Base-by-base conservation (phyloP, 139 green algal genomes). In the Chara braunii region DNA sequence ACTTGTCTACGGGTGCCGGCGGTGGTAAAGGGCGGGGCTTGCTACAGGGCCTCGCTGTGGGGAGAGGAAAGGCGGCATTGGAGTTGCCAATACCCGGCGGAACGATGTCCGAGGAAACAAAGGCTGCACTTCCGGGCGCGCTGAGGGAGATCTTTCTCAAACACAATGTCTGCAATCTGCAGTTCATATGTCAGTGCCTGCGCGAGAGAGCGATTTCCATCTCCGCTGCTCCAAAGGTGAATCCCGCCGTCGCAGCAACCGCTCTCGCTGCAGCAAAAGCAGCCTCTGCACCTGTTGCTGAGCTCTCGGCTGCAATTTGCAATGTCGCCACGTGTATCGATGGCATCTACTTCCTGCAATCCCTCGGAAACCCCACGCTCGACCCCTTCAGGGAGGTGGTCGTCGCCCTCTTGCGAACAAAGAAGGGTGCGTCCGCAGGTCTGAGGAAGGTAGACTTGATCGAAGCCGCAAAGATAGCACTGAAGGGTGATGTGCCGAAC, bases 341-440 rank as follows among this genome's bases (percentile, higher is more conserved):
- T 2, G 29, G 30, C 5, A 44, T 70, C 12, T 74, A 74, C 65
- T 71, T 64, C 35, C 55, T 72, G 29, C 28, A 55, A 5, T 50
- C 65, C 23, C 58, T 74, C 57, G 37, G 37, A 9, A 64, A 67
- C 18, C n/a, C 57, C n/a, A 14, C 32, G 14, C 12, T 74, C 11
- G 65, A 74, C 62, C 65, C 65, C 18, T 74, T 74, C 58, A 43
- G 64, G 24, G 24, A 64, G 64, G 42, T 73, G 53, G 64, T 73
- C 9, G 55, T 73, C 7, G 64, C 64, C 22, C 40, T 73, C n/a
- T 34, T 73, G 9, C 54, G 32, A 24, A 43, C 56, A 24, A n/a
- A n/a, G n/a, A 73, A 70, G 52, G 54, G 34, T 1, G 14, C 26
- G 32, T 24, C 24, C 5, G 32, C 28, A 37, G 64, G 64, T 11